Conservation (phyloP, 768 basidiomycete genomes). For the Pleurotus tuber-regium region DNA sequence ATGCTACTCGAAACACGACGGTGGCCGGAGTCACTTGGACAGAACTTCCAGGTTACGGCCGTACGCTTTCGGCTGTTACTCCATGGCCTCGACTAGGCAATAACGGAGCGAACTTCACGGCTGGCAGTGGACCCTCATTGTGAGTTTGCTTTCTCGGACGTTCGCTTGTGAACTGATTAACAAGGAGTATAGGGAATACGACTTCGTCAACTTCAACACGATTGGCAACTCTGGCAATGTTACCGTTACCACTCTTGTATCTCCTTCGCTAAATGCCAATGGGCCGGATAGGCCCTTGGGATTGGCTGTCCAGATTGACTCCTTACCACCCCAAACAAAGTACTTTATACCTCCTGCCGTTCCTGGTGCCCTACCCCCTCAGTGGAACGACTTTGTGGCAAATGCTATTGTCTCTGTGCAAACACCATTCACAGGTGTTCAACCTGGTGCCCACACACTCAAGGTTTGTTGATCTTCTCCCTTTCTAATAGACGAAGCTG, state of each 20-base stretch:
- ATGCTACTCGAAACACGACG: constrained; percentile 44
- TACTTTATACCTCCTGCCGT: constrained; percentile 45
- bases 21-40: constrained; percentile 56
- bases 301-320: constrained; percentile 51
- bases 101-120: constrained; percentile 53
- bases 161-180: neutral
- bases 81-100: constrained; percentile 51
- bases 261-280: constrained; percentile 53
- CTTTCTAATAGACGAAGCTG: neutral
- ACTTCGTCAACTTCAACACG: constrained; percentile 61
- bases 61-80: constrained; percentile 58
- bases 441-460: constrained; percentile 57
- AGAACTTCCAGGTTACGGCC: constrained; percentile 58
- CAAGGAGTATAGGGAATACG: constrained; percentile 47
- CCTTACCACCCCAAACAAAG: constrained; percentile 34
- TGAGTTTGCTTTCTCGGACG: constrained; percentile 23
- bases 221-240: constrained; percentile 38
- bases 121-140: constrained; percentile 63
- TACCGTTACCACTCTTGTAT: constrained; percentile 44
- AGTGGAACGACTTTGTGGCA: constrained; percentile 58
- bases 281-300: constrained; percentile 48
- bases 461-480: constrained; percentile 35
- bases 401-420: constrained; percentile 44
- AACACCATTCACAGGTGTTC: constrained; percentile 35
- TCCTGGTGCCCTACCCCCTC: constrained; percentile 43